Evolutionary conservation across 2,329 filamentous ascomycete species (phyloP), one percentile per base, ranked within the genome.

Genomic region (Botrytis pseudocinerea): DNA sequence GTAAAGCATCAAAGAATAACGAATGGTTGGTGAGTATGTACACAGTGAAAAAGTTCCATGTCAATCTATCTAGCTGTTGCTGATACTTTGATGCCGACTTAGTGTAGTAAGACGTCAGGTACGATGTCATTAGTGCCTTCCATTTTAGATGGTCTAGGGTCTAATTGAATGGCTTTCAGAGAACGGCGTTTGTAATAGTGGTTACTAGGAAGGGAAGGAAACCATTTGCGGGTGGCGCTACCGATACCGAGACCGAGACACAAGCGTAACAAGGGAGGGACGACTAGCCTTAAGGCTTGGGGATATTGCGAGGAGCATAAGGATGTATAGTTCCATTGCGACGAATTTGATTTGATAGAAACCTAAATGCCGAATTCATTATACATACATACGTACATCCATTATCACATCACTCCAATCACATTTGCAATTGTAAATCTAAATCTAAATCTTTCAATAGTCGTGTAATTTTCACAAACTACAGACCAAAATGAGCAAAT

Each of bases 401-500:
- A 32, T 32, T 4, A 32, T 62, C 60, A 28, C 25, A 40, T 57
- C n/a, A 57, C 51, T 25, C n/a, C 3, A 28, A 28, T 18, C 20
- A 4, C 20, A 40, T 40, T 40, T 18, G 14, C 60, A 42, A 62
- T 18, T 35, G 5, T 32, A 32, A 32, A 32, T 32, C 32, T 32
- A 25, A 40, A 18, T 62, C 25, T 10, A n/a, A 62, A 62, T n/a
- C 38, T 40, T 59, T 32, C 51, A 57, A 57, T 18, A n/a, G 25
- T 54, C 48, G n/a, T 59, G 57, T 59, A n/a, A 25, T 32, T 32
- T 42, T 68, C 48, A 68, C 64, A 4, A 54, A 42, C 35, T 42
- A 68, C 48, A 40, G 8, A 42, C 48, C 46, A 65, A 65, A 65
- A 25, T 35, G 32, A 54, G 46, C 64, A 68, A 68, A 54, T 68